Evolutionary conservation across 1,284 basidiomycete species (phyloP).

Genomic region (Neonothopanus nambi): DNA sequence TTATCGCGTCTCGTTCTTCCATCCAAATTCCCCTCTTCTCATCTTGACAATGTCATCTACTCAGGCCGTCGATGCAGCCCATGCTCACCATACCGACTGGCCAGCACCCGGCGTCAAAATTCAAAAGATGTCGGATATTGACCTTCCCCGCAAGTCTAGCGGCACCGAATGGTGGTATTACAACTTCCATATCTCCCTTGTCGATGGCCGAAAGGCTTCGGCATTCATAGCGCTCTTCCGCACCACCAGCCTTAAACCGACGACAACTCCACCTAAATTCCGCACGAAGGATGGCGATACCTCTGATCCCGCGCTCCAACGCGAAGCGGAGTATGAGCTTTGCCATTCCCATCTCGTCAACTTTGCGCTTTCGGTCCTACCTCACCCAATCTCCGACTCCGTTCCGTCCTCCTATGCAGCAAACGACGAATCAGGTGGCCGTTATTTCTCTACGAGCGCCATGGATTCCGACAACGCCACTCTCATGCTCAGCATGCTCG

Average conservation of each 20-base stretch:
- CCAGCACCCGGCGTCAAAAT: neutral
- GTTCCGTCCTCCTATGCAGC: no score
- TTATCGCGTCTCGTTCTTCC: no score
- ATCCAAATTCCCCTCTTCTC: no score
- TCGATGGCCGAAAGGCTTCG: constrained; percentile 1
- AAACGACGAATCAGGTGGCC: neutral
- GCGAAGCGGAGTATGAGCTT: neutral
- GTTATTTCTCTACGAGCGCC: constrained; percentile 4
- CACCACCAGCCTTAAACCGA: neutral
- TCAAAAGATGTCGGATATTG: constrained; percentile 5
- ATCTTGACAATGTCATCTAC: no score
- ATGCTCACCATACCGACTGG: neutral
- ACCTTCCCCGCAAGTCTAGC: constrained; percentile 4
- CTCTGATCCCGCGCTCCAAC: no score
- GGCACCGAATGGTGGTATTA: constrained; percentile 8
- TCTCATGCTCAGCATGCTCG: neutral
- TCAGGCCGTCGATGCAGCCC: no score
- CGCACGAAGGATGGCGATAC: neutral
- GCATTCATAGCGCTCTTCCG: constrained; percentile 8
- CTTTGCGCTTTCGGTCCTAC: neutral
- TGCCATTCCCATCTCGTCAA: constrained; percentile 1
- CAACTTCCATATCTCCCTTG: constrained; percentile 5
- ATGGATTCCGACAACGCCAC: constrained; percentile 4
- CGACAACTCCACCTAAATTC: neutral
- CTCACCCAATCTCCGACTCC: neutral